Evolutionary conservation across 306 rosid species (phyloP).

Genomic region (Sphenostylis stenocarpa): DNA sequence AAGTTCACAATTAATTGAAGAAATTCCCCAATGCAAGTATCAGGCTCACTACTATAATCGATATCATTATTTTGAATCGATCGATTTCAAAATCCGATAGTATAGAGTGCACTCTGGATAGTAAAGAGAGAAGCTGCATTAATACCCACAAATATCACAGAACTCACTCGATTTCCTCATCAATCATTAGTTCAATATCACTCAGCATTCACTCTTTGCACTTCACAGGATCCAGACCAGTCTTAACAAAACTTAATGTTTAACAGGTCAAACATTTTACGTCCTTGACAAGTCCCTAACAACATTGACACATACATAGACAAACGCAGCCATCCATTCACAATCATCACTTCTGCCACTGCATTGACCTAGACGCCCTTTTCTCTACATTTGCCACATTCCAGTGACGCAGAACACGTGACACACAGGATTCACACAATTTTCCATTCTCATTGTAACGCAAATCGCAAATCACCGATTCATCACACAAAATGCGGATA

Average conservation of each 20-base stretch:
- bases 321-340: background rate
- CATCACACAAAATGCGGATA: background rate
- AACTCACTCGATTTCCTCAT: background rate
- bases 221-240: conserved; percentile 4
- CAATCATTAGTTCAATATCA: background rate
- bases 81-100: background rate
- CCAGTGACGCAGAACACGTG: background rate
- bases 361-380: background rate
- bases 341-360: background rate
- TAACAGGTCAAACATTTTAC: conserved; percentile 9
- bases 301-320: background rate
- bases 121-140: background rate
- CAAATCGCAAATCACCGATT: background rate
- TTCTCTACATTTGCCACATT: background rate
- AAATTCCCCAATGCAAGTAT: background rate
- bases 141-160: background rate
- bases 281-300: background rate
- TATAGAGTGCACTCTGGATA: background rate
- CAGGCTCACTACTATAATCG: background rate
- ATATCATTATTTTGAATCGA: background rate
- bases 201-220: background rate
- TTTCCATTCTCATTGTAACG: background rate
- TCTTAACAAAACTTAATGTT: background rate
- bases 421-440: background rate
- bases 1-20: background rate